Conservation (phyloP, 129 eudicot species). For the Lactuca saligna region DNA sequence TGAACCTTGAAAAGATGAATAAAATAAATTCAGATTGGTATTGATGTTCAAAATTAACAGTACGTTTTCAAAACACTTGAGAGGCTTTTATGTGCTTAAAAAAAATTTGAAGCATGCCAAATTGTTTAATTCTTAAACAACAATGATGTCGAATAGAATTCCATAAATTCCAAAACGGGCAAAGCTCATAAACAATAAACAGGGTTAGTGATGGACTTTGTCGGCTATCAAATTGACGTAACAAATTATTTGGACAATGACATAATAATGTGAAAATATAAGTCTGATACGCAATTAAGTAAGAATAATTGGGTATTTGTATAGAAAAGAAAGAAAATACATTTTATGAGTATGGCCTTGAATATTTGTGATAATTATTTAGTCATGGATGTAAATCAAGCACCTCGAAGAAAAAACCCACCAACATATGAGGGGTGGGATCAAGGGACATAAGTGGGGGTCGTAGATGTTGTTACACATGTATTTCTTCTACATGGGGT, state of each 20-base stretch:
- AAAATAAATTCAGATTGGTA: too few species aligned
- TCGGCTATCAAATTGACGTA: slow-evolving; percentile 8
- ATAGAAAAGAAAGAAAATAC: neutral
- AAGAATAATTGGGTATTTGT: neutral
- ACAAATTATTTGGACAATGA: neutral
- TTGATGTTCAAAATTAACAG: too few species aligned
- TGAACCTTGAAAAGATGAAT: too few species aligned
- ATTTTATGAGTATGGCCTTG: slow-evolving; percentile 24
- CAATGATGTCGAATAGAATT: neutral
- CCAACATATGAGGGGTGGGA: slow-evolving; percentile 24
- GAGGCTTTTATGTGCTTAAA: neutral
- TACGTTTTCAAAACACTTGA: neutral
- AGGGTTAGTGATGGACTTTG: neutral
- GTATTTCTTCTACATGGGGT: slow-evolving; percentile 22
- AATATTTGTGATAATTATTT: slow-evolving; percentile 17
- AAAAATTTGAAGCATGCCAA: neutral
- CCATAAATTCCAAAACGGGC: neutral
- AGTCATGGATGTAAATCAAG: slow-evolving; percentile 32
- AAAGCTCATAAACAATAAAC: slow-evolving; percentile 11
- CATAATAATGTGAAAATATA: neutral
- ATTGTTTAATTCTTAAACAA: neutral
- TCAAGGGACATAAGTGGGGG: slow-evolving; percentile 33
- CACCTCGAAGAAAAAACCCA: slow-evolving; percentile 51
- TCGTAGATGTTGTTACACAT: slow-evolving; percentile 23
- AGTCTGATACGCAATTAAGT: slow-evolving; percentile 4